Evolutionary conservation across 805 yeast genomes (phyloP).

Genomic region (Yamadazyma laniorum): DNA sequence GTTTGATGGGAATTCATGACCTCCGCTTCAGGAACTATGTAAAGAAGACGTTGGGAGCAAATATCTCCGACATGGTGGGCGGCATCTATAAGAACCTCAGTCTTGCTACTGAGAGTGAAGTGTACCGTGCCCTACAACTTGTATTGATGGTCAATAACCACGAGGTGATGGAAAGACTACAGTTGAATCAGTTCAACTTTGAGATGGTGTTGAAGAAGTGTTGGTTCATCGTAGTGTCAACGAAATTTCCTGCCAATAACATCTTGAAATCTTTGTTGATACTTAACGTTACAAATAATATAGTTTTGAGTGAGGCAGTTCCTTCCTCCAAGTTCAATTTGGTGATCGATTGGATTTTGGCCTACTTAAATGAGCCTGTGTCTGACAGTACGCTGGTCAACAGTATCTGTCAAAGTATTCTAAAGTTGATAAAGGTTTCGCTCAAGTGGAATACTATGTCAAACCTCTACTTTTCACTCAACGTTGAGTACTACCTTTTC

Average conservation of each 20-base stretch:
- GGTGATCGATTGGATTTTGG: conserved; percentile 13
- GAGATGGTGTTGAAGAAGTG: conserved; percentile 31
- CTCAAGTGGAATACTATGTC: conserved; percentile 6
- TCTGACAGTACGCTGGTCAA: conserved; percentile 19
- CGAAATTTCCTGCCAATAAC: conserved; percentile 13
- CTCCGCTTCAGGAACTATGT: conserved; percentile 21
- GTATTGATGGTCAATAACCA: conserved; percentile 6
- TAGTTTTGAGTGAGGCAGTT: conserved; percentile 22
- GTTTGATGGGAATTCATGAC: conserved; percentile 28
- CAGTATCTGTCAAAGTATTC: conserved; percentile 18
- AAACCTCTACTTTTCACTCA: conserved; percentile 9
- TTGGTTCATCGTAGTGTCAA: conserved; percentile 24
- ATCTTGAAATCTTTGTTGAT: conserved; percentile 30
- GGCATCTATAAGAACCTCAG: conserved; percentile 1
- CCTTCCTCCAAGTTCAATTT: conserved; percentile 27
- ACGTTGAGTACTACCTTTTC: conserved; percentile 8
- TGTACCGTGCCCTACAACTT: conserved; percentile 3
- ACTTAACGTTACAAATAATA: conserved; percentile 28
- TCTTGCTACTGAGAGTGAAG: neutral
- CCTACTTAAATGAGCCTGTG: conserved; percentile 4
- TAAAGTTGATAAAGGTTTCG: conserved; percentile 8
- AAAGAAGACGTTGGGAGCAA: neutral
- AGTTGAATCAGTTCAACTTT: conserved; percentile 22
- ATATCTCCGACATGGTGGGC: neutral
- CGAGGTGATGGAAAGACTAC: conserved; percentile 6